Evolutionary conservation across 495 filamentous ascomycete species (phyloP), one percentile per base, ranked within the genome.

Genomic region (Physcia stellaris): DNA sequence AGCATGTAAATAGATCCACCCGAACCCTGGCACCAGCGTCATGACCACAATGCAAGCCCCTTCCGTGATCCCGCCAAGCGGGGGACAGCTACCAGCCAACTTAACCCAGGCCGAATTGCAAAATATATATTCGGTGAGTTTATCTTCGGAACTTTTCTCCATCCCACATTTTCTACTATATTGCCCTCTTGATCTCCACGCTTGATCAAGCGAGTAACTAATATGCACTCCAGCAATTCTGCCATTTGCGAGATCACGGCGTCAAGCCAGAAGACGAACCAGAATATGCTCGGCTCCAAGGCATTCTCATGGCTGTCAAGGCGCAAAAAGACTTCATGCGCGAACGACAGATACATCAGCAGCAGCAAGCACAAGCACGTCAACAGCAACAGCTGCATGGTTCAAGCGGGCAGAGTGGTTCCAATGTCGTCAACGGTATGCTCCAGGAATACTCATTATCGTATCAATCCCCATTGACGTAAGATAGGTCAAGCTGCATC

Each of bases 41-140:
- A 92, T 92, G 83, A 75, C 84, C 53, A 86, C 81, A 26, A 72
- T 83, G 48, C 82, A 88, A 61, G 63, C 73, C 43, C 64, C 76
- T 35, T 72, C 79, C 31, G 70, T 68, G 40, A 63, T 77, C 54
- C 74, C 78, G 56, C 65, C 73, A 51, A 64, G 61, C 39, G 77
- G 72, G 47, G 64, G 67, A 42, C 53, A 58, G 32, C 52, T 78
- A 48, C 64, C 75, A 27, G 52, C 65, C 23, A 68, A 71, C 45
- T 53, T 77, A 46, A 77, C 67, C 23, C 66, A 66, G 42, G 67
- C 73, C 43, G 70, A 79, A 48, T 60, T 77, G 20, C 72, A 79
- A 53, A 78, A 80, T 40, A 59, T 72, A 29, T 66, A 63, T 19
- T 54, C 63, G 55, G 79, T 84, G 62, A 53, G 66, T 54, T 33